Evolutionary conservation across 2,329 filamentous ascomycete species (phyloP).

Genomic region (Clarireedia homoeocarpa): DNA sequence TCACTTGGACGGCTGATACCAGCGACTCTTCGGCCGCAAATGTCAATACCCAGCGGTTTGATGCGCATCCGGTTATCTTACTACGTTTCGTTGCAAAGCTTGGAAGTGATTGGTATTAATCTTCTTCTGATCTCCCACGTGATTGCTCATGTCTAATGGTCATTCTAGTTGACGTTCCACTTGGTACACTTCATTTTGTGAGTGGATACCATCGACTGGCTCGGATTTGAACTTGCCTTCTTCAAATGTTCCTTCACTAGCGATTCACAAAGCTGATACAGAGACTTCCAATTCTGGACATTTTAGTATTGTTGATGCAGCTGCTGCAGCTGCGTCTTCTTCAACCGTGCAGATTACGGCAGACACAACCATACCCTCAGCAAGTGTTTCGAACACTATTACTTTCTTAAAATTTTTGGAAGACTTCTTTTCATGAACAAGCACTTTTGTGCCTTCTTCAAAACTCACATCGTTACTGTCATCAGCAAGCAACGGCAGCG

Average conservation of each 20-base stretch:
- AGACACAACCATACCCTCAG: not conserved
- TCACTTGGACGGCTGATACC: not conserved
- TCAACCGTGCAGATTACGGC: slow-evolving; percentile 10
- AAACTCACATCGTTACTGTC: no score
- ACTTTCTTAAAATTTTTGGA: no score
- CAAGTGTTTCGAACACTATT: no score
- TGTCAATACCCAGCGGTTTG: not conserved
- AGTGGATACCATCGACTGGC: not conserved
- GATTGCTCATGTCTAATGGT: not conserved
- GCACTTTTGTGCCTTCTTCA: no score
- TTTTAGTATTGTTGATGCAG: not conserved
- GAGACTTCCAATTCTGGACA: not conserved
- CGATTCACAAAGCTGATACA: not conserved
- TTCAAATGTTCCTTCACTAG: not conserved
- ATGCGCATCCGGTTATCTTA: not conserved
- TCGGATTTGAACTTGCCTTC: not conserved
- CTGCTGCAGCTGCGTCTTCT: not conserved
- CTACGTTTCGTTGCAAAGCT: not conserved
- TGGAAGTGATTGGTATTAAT: not conserved
- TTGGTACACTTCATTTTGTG: not conserved
- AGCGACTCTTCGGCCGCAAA: not conserved
- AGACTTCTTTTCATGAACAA: no score
- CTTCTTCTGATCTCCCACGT: not conserved
- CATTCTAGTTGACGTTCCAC: not conserved
- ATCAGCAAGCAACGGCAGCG: no score